Conservation (phyloP, 2,329 filamentous ascomycete genomes). For the Madurella mycetomatis region DNA sequence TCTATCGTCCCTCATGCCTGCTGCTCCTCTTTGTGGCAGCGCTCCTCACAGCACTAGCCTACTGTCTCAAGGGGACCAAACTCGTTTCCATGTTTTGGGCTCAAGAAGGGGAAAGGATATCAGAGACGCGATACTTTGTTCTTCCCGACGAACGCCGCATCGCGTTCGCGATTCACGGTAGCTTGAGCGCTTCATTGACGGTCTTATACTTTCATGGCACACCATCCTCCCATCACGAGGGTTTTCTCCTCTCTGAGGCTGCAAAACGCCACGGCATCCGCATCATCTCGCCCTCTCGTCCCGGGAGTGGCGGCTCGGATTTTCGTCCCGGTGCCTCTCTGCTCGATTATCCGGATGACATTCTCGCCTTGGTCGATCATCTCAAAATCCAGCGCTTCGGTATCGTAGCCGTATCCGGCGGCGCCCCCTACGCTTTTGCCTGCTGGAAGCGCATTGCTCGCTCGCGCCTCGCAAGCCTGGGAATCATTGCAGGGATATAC, state of each 20-base stretch:
- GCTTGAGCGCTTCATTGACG: constrained; percentile 30
- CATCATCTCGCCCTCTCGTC: constrained; percentile 2
- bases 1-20: too few species aligned
- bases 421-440: constrained; percentile 24
- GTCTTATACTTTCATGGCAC: constrained; percentile 10
- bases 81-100: background rate
- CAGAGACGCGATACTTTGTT: background rate
- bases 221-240: constrained; percentile 11
- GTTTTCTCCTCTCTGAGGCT: background rate
- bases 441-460: constrained; percentile 11
- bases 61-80: background rate
- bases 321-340: background rate
- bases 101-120: background rate
- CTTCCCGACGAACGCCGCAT: background rate
- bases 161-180: constrained; percentile 1
- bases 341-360: constrained; percentile 7
- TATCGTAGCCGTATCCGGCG: constrained; percentile 23
- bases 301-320: constrained; percentile 4
- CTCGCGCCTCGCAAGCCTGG: constrained; percentile 10
- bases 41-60: background rate
- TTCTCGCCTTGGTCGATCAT: constrained; percentile 8
- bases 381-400: constrained; percentile 10
- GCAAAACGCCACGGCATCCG: background rate
- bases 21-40: background rate
- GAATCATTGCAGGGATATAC: constrained; percentile 23